These are phyloP conservation scores for Aureobasidium sp. DNA, from an alignment of 2,329 filamentous ascomycete species.

Conservation along the genomic window DNA sequence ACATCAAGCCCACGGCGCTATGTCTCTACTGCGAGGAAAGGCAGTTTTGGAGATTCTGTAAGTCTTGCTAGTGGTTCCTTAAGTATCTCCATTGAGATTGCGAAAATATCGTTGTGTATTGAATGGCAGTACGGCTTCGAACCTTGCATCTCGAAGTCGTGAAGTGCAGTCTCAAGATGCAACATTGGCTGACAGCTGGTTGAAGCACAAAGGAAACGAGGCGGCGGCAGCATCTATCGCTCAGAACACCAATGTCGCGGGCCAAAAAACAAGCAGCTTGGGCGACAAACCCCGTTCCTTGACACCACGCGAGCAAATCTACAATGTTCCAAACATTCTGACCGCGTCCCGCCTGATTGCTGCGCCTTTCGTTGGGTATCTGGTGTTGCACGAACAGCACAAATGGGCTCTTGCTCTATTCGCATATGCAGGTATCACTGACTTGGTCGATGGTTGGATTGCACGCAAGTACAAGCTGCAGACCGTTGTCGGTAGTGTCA, in stretches of 20 bases:
- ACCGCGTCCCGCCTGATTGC: conserved; percentile 78
- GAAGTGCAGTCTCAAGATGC: not conserved
- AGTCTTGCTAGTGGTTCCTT: not conserved
- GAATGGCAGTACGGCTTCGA: not conserved
- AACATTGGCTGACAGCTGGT: not conserved
- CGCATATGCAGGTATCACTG: conserved; percentile 82
- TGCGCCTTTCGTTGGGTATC: conserved; percentile 79
- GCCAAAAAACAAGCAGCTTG: conserved; percentile 22
- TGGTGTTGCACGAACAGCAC: conserved; percentile 76
- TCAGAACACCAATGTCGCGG: conserved; percentile 19
- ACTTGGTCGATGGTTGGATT: conserved; percentile 89
- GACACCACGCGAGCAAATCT: conserved; percentile 75
- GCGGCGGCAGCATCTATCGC: conserved; percentile 16
- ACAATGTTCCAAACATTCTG: conserved; percentile 89
- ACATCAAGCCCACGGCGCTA: not conserved
- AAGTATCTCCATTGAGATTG: not conserved
- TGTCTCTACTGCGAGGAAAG: not conserved
- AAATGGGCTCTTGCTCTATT: conserved; percentile 76
- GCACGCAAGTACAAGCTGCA: conserved; percentile 78
- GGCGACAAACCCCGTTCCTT: conserved; percentile 23
- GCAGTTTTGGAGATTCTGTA: not conserved
- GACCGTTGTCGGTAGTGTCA: conserved; percentile 88
- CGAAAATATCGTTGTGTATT: not conserved
- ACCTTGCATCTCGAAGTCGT: too few relatives aligned
- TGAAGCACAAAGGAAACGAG: not conserved